phyloP scores from a whole-genome alignment of 208 protist species.

The Leishmania lainsoni region DNA sequence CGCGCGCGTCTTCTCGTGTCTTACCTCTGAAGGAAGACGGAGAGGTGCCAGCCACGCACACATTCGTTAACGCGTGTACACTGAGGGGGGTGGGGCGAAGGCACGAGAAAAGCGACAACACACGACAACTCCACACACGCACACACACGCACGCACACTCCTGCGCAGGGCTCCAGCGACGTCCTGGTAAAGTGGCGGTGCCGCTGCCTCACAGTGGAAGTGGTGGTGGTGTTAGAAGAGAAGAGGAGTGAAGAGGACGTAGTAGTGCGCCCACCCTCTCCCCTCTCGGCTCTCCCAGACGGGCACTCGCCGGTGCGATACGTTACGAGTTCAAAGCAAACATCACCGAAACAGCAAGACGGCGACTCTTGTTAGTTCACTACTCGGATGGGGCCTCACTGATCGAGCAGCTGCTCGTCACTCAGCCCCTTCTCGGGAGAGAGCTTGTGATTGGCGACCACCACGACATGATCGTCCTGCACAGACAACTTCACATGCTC shows the following conservation, averaged over 20 bases:
- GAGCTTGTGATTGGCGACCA: conserved; percentile 71
- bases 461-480: conserved; percentile 42
- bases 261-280: not conserved
- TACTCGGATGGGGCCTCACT: not conserved
- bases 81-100: too few relatives aligned
- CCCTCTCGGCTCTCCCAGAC: not conserved
- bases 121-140: not conserved
- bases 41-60: not conserved
- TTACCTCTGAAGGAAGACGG: not conserved
- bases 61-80: too few relatives aligned
- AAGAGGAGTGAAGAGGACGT: not conserved
- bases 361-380: not conserved
- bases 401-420: conserved; percentile 36
- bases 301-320: not conserved
- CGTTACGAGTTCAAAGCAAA: not conserved
- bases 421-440: conserved; percentile 31
- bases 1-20: not conserved
- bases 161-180: not conserved
- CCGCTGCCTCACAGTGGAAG: not conserved
- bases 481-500: conserved; percentile 61
- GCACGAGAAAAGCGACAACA: not conserved
- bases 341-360: not conserved
- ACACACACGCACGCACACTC: not conserved
- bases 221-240: not conserved
- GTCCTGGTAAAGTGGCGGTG: not conserved